Percentiles rank a stretch among this genome's conserved stretches.
Conservation (phyloP, 768 basidiomycete species). For the Trametes cubensis region DNA sequence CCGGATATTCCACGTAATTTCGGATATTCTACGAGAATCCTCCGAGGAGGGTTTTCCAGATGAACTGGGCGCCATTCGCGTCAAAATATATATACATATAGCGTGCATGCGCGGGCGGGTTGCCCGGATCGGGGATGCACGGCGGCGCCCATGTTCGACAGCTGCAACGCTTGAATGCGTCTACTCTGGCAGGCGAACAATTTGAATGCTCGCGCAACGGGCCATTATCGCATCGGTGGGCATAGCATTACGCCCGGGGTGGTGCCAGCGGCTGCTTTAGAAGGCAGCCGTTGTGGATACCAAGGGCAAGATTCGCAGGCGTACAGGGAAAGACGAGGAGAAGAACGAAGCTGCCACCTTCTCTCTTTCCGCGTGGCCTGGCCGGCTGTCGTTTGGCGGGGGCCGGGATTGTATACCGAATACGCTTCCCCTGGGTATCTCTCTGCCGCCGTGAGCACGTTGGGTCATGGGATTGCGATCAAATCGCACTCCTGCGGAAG, state of each 20-base stretch:
- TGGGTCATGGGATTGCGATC: conserved; percentile 13
- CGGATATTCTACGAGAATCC: too few relatives aligned
- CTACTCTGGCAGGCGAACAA: conserved; percentile 1
- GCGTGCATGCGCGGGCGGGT: too few relatives aligned
- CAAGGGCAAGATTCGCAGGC: conserved; percentile 2
- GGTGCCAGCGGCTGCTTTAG: not conserved
- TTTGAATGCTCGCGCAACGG: not conserved
- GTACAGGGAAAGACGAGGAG: not conserved
- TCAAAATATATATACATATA: too few relatives aligned
- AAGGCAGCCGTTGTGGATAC: conserved; percentile 17
- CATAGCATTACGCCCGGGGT: not conserved
- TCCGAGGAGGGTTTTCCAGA: too few relatives aligned
- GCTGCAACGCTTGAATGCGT: too few relatives aligned
- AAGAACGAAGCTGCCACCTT: not conserved
- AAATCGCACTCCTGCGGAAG: conserved; percentile 14
- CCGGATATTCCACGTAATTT: too few relatives aligned
- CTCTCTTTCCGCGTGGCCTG: not conserved
- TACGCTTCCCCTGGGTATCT: not conserved
- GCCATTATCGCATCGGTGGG: not conserved
- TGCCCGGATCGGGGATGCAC: too few relatives aligned
- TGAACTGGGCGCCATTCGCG: not conserved
- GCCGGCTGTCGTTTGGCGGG: not conserved
- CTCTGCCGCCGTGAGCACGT: not conserved
- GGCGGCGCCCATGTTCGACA: too few relatives aligned
- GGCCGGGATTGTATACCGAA: conserved; percentile 7